Evolutionary conservation across 1,284 basidiomycete species (phyloP).

Genomic region (Takashimella koratensis): DNA sequence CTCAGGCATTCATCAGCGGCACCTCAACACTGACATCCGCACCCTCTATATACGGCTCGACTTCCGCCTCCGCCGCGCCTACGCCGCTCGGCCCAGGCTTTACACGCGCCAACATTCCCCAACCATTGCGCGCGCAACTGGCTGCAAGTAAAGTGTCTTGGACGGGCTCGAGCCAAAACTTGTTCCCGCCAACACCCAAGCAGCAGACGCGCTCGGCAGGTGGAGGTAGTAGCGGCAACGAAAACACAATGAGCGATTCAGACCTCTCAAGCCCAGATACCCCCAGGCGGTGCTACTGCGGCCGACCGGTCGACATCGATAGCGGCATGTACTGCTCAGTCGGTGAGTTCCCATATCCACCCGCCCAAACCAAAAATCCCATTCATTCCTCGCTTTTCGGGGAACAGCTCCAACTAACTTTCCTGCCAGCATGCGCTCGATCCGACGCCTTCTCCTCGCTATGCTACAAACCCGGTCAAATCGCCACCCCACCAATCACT

Average conservation of each 20-base stretch:
- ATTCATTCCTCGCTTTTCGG: background rate
- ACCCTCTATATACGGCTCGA: background rate
- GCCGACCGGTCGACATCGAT: slow-evolving; percentile 24
- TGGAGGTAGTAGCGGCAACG: background rate
- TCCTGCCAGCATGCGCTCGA: slow-evolving; percentile 47
- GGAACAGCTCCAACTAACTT: too few species aligned
- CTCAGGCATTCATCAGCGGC: background rate
- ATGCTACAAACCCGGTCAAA: slow-evolving; percentile 33
- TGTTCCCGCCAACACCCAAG: background rate
- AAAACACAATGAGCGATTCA: background rate
- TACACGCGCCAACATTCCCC: background rate
- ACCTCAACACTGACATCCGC: background rate
- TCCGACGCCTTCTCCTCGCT: slow-evolving; percentile 46
- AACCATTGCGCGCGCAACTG: too few species aligned
- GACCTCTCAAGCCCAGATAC: background rate
- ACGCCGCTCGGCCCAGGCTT: background rate
- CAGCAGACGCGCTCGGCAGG: background rate
- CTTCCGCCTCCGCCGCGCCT: background rate
- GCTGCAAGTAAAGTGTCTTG: too few species aligned
- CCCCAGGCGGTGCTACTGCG: slow-evolving; percentile 35
- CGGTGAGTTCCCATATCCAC: slow-evolving; percentile 28
- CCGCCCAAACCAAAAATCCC: background rate
- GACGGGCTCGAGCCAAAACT: too few species aligned
- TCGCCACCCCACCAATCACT: slow-evolving; percentile 9
- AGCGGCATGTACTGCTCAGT: slow-evolving; percentile 44